Conservation (phyloP, 129 eudicot species). For the Erigeron canadensis region DNA sequence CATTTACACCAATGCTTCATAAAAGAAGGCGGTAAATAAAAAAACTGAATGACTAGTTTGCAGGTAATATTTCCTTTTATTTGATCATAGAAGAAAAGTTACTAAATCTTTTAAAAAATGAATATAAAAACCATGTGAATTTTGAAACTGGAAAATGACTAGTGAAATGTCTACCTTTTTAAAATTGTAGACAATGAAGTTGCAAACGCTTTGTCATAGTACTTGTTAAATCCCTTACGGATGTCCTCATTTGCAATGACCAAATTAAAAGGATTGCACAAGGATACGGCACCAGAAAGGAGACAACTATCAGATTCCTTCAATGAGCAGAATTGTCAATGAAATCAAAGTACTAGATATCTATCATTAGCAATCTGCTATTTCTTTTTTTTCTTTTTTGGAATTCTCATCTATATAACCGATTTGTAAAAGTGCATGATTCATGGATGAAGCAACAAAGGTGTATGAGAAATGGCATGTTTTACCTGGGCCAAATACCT, state of each 20-base stretch:
- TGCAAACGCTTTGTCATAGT: constrained; percentile 80
- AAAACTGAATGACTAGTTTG: too few relatives aligned
- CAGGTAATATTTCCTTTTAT: too few relatives aligned
- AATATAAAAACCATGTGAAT: background rate
- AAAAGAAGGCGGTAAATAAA: too few relatives aligned
- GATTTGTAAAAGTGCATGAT: background rate
- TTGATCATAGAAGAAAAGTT: background rate
- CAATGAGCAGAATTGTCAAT: constrained; percentile 5
- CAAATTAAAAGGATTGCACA: constrained; percentile 93
- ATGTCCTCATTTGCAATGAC: constrained; percentile 84
- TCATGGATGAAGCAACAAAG: background rate
- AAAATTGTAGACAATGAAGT: constrained; percentile 71
- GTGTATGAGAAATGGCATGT: background rate
- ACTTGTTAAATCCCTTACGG: constrained; percentile 71
- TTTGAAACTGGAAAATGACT: too few relatives aligned
- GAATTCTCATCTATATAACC: too few relatives aligned
- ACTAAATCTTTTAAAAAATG: background rate
- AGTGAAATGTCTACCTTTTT: constrained; percentile 37
- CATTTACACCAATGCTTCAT: background rate
- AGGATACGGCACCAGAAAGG: constrained; percentile 94
- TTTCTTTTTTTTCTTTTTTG: too few relatives aligned
- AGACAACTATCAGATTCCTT: constrained; percentile 74
- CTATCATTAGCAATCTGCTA: too few relatives aligned
- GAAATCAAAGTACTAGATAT: background rate
- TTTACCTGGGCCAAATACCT: constrained; percentile 80